Percentiles rank a stretch among this genome's conserved stretches.
Evolutionary conservation across 2,329 filamentous ascomycete genomes (phyloP).

Genomic region (Allantophomopsis cytisporea): DNA sequence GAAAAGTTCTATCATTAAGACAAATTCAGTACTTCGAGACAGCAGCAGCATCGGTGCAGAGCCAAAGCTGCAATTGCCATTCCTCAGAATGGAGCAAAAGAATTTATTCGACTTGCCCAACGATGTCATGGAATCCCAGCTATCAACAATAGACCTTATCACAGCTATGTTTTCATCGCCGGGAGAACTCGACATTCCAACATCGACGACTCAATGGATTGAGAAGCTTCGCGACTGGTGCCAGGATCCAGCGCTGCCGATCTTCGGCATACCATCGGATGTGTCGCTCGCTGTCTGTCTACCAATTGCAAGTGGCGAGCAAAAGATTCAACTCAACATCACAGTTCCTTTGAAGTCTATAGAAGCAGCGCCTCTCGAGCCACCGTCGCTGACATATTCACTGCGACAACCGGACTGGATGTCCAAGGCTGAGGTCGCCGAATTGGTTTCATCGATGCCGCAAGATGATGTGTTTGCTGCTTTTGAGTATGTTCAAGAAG

Average conservation of each 20-base stretch:
- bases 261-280: background rate
- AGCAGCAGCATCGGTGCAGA: too few relatives aligned
- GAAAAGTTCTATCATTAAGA: too few relatives aligned
- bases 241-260: background rate
- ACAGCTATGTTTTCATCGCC: conserved; percentile 32
- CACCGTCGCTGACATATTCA: conserved; percentile 25
- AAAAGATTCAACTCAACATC: conserved; percentile 20
- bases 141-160: conserved; percentile 35
- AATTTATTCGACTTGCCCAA: conserved; percentile 15
- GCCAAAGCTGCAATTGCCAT: too few relatives aligned
- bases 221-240: background rate
- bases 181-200: conserved; percentile 19
- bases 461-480: conserved; percentile 27
- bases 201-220: conserved; percentile 8
- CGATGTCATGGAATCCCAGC: conserved; percentile 31
- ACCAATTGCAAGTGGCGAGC: conserved; percentile 4
- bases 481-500: conserved; percentile 28
- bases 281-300: background rate
- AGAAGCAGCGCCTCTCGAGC: conserved; percentile 13
- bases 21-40: too few relatives aligned
- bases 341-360: conserved; percentile 18
- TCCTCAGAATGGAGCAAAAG: too few relatives aligned
- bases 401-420: conserved; percentile 37
- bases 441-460: conserved; percentile 25
- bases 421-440: conserved; percentile 29